phyloP scores from a whole-genome alignment of 129 eudicot species.

The Daucus carota region DNA sequence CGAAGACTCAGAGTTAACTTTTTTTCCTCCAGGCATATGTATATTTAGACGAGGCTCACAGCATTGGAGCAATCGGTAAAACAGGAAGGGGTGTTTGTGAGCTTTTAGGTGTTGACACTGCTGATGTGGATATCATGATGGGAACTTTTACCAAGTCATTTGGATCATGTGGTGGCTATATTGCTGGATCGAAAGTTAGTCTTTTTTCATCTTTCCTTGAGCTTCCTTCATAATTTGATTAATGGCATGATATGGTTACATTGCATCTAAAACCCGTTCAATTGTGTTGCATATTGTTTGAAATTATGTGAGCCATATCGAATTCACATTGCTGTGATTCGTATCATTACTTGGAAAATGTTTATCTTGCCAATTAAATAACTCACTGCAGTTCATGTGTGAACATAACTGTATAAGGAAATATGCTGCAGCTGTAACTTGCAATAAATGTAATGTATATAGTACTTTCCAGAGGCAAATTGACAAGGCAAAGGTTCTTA shows the following conservation, averaged over 20 bases:
- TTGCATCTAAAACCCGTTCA: not conserved
- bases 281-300: not conserved
- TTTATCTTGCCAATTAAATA: not conserved
- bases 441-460: not conserved
- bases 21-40: constrained; percentile 66
- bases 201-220: not conserved
- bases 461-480: not conserved
- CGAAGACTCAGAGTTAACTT: not conserved
- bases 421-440: not conserved
- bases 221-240: not conserved
- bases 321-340: not conserved
- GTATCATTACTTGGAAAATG: not conserved
- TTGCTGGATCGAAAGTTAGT: constrained; percentile 85
- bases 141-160: constrained; percentile 97
- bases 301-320: not conserved
- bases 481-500: no score
- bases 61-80: constrained; percentile 97
- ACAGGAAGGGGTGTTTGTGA: constrained; percentile 96
- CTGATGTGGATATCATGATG: constrained; percentile 96
- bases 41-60: constrained; percentile 95
- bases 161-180: constrained; percentile 98
- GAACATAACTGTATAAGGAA: not conserved
- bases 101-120: constrained; percentile 90
- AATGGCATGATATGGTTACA: not conserved
- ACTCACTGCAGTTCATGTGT: not conserved